Base-by-base conservation (phyloP, 2,329 filamentous ascomycete genomes). In the Penicillium polonicum region DNA sequence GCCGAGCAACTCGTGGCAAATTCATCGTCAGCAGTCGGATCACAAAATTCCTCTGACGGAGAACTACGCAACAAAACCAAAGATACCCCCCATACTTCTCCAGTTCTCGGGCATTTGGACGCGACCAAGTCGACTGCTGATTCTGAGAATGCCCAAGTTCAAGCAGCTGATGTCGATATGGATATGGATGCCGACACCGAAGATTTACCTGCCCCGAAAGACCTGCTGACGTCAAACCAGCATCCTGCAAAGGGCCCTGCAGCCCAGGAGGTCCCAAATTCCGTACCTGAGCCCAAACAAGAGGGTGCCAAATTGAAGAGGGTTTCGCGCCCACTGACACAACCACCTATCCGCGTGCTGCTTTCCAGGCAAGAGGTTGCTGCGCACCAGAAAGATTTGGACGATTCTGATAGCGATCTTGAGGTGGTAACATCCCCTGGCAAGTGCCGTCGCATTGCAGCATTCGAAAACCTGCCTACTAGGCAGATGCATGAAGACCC, bases 71-170 rank as follows among this genome's bases (percentile, higher is more conserved):
- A 33, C 23, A 25, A 75, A 33, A 78, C 81, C 21, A 76, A 76
- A 17, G 83, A 83, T 15, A 91, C 88, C 0, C 89, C 89, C 2
- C 90, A 89, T 2, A 94, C 89, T 56, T 93, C 91, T 23, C 80
- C 78, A 21, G 71, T 81, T 54, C 62, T 64, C 17, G 72, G 71
- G 0, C 68, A 73, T 2, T 52, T 63, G 0, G 56, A 64, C 25
- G 1, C 43, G 2, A 55, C 48, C 1, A 67, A 65, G 35, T 3
- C 54, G 3, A 19, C 49, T 52, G 7, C 55, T 52, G n/a, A 48
- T 54, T 23, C 33, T 10, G 33, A 13, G 2, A 3, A 41, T 25
- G 23, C n/a, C 7, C 51, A 49, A 9, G 6, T 38, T 3, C 42
- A 55, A 29, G 12, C 21, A 10, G 52, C 58, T 5, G 62, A 62